Base-by-base conservation (phyloP, 495 filamentous ascomycete genomes). In the Xylaria telfairii region DNA sequence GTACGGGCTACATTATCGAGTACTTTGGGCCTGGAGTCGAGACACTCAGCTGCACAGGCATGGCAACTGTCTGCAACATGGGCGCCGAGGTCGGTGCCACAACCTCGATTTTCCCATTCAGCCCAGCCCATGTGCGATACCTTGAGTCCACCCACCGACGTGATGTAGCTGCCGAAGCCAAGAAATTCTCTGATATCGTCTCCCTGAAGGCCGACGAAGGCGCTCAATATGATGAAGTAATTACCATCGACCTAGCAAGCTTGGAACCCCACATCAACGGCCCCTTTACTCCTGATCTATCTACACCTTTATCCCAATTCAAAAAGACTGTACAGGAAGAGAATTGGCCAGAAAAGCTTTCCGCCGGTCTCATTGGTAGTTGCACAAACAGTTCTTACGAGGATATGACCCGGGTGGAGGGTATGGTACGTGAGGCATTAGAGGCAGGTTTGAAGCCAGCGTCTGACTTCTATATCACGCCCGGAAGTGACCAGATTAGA, bases 311-410 rank as follows among this genome's bases (percentile, higher is more conserved):
- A 41, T 97, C 95, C 37, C 83, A 90, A 74, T 99, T 99, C 78
- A 91, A 92, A 73, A 87, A 93, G 57, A 90, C 91, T 1, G 94
- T 96, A 7, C 86, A 91, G 77, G 85, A 91, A 76, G 92, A 98
- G 79, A 82, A 92, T 41, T 99, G 96, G 96, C 96, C 96, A 8
- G 88, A 92, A 78, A 92, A 90, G 54, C 91, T 99, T 70, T 94
- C 92, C 8, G 95, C 96, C 9, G 93, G 95, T 68, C 87, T 99
- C 34, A 99, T 99, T 75, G 96, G 96, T 54, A 97, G 93, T 83
- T 99, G 96, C 84, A 99, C 96, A 17, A 99, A 99, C 86, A 96
- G 93, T 81, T 98, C 96, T 4, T 99, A 97, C 80, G 90, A 97
- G 82, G 96, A 99, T 77, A 99, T 99, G 96, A 94, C 93, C 12